Base-by-base conservation (phyloP, 768 basidiomycete genomes). In the Filobasidium wieringae region DNA sequence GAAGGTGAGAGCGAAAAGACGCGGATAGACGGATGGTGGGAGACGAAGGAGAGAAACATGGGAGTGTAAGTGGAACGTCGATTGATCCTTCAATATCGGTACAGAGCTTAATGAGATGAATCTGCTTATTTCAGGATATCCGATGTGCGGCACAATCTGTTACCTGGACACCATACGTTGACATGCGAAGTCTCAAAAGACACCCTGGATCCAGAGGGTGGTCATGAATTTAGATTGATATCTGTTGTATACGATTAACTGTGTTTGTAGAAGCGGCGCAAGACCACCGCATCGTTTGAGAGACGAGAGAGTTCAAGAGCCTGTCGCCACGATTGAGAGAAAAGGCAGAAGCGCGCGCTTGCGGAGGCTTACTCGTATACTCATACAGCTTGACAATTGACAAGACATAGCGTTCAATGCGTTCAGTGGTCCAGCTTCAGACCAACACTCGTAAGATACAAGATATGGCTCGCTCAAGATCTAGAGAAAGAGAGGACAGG, bases 141-240 rank as follows among this genome's bases (percentile, higher is more conserved):
- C 2, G 53, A 47, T 4, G 53, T 63, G 22, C 37, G 57, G 15
- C 43, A 59, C 2, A 66, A 65, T 39, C 53, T 72, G 1, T 27
- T 17, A 11, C 53, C 63, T 12, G 70, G 70, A 2, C 33, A 50
- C 27, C 67, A 72, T 60, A 55, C 56, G 1, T 54, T 72, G 9
- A 62, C 66, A n/a, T 72, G 70, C 55, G 62, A 66, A 56, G 30
- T 68, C n/a, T 31, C 64, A 27, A 53, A 62, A 33, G 58, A 64
- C 8, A 72, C 68, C 1, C 60, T 59, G 0, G 70, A 72, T 59
- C 68, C 70, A 22, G 58, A 53, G 9, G 68, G 68, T 3, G 64
- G 66, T 17, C 62, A 64, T 31, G 70, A 68, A 50, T 69, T 72
- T 52, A 57, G 68, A 51, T 60, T 69, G 49, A 67, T 69, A 30